These are phyloP conservation scores for Boletus sensibilis DNA, from an alignment of 768 basidiomycete species.

Conservation along the genomic window DNA sequence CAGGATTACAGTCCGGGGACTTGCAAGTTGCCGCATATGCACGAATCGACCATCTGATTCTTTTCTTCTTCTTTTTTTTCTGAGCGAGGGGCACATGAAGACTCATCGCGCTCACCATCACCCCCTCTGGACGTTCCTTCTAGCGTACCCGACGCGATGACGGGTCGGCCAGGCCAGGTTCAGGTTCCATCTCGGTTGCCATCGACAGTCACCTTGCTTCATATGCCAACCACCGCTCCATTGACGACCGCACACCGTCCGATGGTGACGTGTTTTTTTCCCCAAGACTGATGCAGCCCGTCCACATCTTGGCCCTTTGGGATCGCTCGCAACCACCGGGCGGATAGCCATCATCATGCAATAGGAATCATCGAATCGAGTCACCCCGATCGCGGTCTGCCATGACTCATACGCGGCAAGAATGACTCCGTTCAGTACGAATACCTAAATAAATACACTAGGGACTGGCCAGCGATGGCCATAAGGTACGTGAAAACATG, in stretches of 20 bases:
- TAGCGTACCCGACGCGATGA: not conserved
- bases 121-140: not conserved
- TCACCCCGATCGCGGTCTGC: conserved; percentile 4
- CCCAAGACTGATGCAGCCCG: not conserved
- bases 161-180: not conserved
- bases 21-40: too few species aligned
- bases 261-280: not conserved
- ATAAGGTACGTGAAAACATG: conserved; percentile 17
- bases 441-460: conserved; percentile 13
- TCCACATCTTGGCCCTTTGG: not conserved
- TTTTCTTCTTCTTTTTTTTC: not conserved
- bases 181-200: not conserved
- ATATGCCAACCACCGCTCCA: not conserved
- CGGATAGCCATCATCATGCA: not conserved
- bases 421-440: conserved; percentile 1
- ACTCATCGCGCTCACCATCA: not conserved
- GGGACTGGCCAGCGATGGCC: conserved; percentile 16
- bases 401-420: conserved; percentile 1
- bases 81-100: too few species aligned
- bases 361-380: not conserved
- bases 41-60: too few species aligned
- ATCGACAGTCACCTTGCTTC: not conserved
- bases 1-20: too few species aligned
- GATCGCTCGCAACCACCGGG: not conserved
- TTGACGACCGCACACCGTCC: not conserved